Evolutionary conservation across 2,329 filamentous ascomycete genomes (phyloP).

Genomic region (Colletotrichum eleusines): DNA sequence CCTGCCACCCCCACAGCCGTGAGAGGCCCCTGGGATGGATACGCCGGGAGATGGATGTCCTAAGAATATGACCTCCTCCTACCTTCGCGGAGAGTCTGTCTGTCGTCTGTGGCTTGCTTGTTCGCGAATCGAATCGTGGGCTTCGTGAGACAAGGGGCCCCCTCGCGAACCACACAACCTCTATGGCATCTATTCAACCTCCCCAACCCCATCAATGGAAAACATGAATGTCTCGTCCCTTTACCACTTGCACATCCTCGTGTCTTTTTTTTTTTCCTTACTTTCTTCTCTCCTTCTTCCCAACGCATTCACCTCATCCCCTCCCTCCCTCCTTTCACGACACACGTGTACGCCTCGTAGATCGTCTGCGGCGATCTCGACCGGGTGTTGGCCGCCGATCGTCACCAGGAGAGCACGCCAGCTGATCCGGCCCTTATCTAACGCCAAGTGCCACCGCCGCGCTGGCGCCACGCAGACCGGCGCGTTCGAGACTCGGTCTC

Average conservation of each 20-base stretch:
- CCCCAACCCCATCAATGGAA: background rate
- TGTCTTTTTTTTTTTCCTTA: too few species aligned
- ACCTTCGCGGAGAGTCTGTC: background rate
- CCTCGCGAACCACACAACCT: background rate
- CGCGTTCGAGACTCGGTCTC: background rate
- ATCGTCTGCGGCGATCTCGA: conserved; percentile 20
- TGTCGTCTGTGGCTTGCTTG: background rate
- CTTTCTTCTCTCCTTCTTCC: too few species aligned
- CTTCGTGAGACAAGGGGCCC: conserved; percentile 37
- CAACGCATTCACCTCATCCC: background rate
- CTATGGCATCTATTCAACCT: background rate
- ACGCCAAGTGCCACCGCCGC: background rate
- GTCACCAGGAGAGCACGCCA: conserved; percentile 4
- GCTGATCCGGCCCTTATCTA: background rate
- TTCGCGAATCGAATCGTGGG: conserved; percentile 26
- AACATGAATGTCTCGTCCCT: background rate
- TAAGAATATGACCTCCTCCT: background rate
- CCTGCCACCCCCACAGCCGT: background rate
- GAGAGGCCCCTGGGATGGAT: background rate
- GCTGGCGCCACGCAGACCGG: background rate
- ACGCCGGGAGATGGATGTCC: background rate
- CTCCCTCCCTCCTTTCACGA: background rate
- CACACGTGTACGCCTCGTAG: conserved; percentile 6
- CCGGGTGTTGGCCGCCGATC: conserved; percentile 7
- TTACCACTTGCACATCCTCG: conserved; percentile 1